A percentile compares a stretch with the other conserved stretches of the same genome.
Evolutionary conservation across 2,329 filamentous ascomycete species (phyloP).

Genomic region (Scedosporium aurantiacum): DNA sequence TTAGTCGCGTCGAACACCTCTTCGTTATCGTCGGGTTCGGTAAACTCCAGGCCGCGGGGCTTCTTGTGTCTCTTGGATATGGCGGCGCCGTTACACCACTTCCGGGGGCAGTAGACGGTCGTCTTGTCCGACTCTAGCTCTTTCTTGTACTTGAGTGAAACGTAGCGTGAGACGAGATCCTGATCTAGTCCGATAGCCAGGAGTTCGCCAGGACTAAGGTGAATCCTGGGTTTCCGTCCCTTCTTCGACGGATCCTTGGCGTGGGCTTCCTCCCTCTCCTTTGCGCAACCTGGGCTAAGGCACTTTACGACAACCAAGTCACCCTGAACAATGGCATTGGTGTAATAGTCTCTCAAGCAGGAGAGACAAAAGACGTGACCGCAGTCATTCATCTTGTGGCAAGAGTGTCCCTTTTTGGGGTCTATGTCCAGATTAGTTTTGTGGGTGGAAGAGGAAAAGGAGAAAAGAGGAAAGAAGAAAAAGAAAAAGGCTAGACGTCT

Average conservation of each 20-base stretch:
- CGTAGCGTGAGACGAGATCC: slow-evolving; percentile 71
- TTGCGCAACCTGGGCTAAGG: slow-evolving; percentile 67
- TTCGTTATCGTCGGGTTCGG: slow-evolving; percentile 39
- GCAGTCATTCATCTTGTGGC: slow-evolving; percentile 74
- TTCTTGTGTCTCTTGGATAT: slow-evolving; percentile 64
- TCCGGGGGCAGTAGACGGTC: slow-evolving; percentile 83
- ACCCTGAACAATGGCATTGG: slow-evolving; percentile 74
- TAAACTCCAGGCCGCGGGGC: slow-evolving; percentile 52
- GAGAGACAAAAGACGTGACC: slow-evolving; percentile 81
- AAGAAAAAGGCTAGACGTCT: not conserved
- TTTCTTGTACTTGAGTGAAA: slow-evolving; percentile 82
- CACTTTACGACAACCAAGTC: slow-evolving; percentile 72
- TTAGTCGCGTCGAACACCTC: slow-evolving; percentile 23
- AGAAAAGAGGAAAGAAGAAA: not conserved
- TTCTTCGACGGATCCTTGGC: slow-evolving; percentile 7
- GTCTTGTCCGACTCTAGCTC: slow-evolving; percentile 84
- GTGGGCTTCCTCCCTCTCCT: slow-evolving; percentile 31
- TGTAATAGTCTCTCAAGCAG: slow-evolving; percentile 89
- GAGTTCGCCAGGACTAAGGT: slow-evolving; percentile 74
- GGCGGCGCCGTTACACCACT: slow-evolving; percentile 87
- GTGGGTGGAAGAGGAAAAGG: not conserved
- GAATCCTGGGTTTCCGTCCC: slow-evolving; percentile 47
- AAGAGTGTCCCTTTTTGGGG: slow-evolving; percentile 75
- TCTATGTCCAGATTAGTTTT: slow-evolving; percentile 34
- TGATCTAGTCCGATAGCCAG: slow-evolving; percentile 62